Conservation (phyloP, 331 rosid genomes). For the Malus hybrid region DNA sequence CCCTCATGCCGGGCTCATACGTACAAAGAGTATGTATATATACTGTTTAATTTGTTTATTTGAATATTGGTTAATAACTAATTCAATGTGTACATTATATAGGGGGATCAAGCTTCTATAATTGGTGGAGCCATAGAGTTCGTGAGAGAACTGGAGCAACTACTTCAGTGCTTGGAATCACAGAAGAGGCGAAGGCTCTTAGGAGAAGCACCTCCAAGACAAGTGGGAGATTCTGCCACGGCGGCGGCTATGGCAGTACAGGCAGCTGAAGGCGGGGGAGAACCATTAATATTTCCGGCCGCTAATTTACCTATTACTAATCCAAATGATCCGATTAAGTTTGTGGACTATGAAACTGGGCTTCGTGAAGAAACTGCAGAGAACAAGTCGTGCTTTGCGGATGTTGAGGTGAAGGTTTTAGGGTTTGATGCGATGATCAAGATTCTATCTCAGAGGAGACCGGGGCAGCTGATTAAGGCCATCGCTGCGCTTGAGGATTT, state of each 20-base stretch:
- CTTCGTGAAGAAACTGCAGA: slow-evolving; percentile 74
- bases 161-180: slow-evolving; percentile 88
- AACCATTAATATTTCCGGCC: slow-evolving; percentile 8
- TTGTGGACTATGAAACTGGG: slow-evolving; percentile 54
- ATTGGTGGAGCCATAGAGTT: slow-evolving; percentile 98
- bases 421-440: slow-evolving; percentile 94
- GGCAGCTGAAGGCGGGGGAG: not conserved
- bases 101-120: slow-evolving; percentile 99
- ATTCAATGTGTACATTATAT: not conserved
- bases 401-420: slow-evolving; percentile 84
- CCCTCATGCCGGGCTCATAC: slow-evolving; percentile 98
- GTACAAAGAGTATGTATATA: slow-evolving; percentile 65
- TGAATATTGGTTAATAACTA: not conserved
- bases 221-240: slow-evolving; percentile 28
- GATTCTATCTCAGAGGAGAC: slow-evolving; percentile 77
- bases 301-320: slow-evolving; percentile 20
- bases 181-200: slow-evolving; percentile 74
- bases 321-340: slow-evolving; percentile 50
- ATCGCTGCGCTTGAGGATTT: slow-evolving; percentile 94
- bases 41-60: not conserved
- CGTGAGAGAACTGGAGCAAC: slow-evolving; percentile 90
- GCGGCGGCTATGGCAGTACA: slow-evolving; percentile 4
- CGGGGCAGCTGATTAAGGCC: slow-evolving; percentile 78
- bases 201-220: slow-evolving; percentile 56
- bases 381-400: slow-evolving; percentile 87